These are phyloP conservation scores for Fraxinus paxiana DNA, from an alignment of 305 asterid genomes.

Conservation along the genomic window DNA sequence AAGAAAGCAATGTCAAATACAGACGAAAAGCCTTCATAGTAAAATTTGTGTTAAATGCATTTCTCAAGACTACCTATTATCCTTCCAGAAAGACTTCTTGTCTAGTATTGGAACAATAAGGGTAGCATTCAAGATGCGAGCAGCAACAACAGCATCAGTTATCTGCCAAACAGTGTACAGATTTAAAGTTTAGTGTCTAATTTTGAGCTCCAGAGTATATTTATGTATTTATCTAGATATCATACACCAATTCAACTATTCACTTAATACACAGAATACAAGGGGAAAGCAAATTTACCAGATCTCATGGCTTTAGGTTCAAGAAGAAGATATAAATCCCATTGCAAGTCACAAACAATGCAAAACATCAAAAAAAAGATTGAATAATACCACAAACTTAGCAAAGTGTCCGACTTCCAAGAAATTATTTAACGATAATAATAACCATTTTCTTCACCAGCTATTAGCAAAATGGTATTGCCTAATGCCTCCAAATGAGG, in stretches of 20 bases:
- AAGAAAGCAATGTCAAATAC: slow-evolving; percentile 34
- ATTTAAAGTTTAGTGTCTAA: slow-evolving; percentile 19
- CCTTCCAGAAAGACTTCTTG: slow-evolving; percentile 94
- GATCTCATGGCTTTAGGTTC: background rate
- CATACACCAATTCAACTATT: background rate
- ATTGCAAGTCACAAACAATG: background rate
- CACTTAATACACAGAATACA: background rate
- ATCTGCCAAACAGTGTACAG: slow-evolving; percentile 45
- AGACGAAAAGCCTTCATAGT: slow-evolving; percentile 14
- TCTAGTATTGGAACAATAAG: slow-evolving; percentile 88
- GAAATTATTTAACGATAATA: background rate
- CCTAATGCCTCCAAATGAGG: background rate
- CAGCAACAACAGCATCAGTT: slow-evolving; percentile 98
- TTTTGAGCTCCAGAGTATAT: slow-evolving; percentile 7
- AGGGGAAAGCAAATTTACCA: background rate
- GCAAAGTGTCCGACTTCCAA: background rate
- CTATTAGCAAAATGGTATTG: background rate
- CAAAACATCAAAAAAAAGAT: background rate
- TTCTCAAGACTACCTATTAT: slow-evolving; percentile 56
- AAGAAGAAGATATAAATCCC: background rate
- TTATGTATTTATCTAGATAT: background rate
- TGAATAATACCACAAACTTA: background rate
- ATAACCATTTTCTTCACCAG: background rate
- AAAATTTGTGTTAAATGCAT: background rate
- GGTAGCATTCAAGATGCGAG: slow-evolving; percentile 94